Evolutionary conservation across 73 alveolate genomes (phyloP).

Genomic region (Effrenium voratum): DNA sequence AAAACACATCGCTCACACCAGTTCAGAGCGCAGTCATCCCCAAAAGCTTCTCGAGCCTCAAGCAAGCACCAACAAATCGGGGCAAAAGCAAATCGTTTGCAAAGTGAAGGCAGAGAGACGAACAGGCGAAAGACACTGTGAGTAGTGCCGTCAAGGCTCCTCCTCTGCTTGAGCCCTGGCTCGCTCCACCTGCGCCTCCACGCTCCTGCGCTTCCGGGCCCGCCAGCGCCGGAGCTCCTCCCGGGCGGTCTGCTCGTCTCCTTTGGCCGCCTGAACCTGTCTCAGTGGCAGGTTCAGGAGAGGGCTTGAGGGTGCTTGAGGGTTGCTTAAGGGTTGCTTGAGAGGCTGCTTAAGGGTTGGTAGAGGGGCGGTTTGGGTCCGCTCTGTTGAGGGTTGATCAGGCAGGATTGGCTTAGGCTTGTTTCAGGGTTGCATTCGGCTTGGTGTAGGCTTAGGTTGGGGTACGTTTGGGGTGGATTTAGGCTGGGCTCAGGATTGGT

Average conservation of each 20-base stretch:
- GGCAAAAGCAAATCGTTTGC: background rate
- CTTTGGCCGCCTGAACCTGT: background rate
- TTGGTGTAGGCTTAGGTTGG: too few species aligned
- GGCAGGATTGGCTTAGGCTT: too few species aligned
- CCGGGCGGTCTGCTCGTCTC: background rate
- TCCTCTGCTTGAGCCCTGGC: conserved; percentile 24
- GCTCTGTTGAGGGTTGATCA: too few species aligned
- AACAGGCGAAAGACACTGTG: background rate
- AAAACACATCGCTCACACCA: too few species aligned
- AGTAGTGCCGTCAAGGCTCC: conserved; percentile 8
- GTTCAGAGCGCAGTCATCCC: background rate
- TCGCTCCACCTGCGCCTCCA: background rate
- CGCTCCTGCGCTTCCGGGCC: background rate
- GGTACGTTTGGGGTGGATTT: too few species aligned
- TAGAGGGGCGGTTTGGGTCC: too few species aligned
- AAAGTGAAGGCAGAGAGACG: too few species aligned
- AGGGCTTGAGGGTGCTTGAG: background rate
- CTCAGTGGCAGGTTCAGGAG: background rate
- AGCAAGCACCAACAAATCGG: background rate
- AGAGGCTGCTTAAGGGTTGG: background rate
- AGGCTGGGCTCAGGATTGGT: too few species aligned
- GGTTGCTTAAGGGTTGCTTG: background rate
- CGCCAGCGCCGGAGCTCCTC: background rate
- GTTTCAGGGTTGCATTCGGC: too few species aligned
- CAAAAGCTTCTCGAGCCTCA: background rate